Base-by-base conservation (phyloP, 352 stramenopile genomes). In the Lagenidium giganteum region DNA sequence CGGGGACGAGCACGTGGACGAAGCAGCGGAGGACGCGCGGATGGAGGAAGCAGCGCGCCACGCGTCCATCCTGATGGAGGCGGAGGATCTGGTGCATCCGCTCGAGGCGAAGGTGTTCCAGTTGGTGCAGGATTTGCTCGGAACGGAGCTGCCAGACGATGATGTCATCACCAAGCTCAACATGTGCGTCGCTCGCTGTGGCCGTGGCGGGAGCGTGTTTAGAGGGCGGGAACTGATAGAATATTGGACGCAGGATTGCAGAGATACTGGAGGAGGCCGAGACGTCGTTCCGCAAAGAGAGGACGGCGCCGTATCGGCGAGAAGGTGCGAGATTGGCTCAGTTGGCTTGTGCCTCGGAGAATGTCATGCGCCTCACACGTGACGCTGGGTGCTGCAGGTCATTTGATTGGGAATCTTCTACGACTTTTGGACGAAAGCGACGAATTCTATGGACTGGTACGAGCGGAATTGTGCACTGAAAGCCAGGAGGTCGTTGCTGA, bases 381-480 rank as follows among this genome's bases (percentile, higher is more conserved):
- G 27, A 18, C 9, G 14, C 28, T 38, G 17, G 23, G 25, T 22
- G 18, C 23, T 34, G 4, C 21, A 87, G 77, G 77, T 7, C 75
- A 93, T 27, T 56, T 90, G 45, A 88, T 93, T 47, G 81, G 81
- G 13, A 78, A 78, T 46, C 33, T 93, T 20, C 54, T 91, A 29
- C 76, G 79, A 17, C 59, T 83, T n/a, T 54, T 93, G n/a, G 81
- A 88, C 25, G 67, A 90, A 33, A 78, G 83, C 28, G 75, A 87
- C 31, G 78, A 91, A 8, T 93, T 93, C 30, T 93, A 93, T 46
- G 48, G 72, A 2, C 79, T 84, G 70, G 78, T 90, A 52, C 4
- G 61, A 39, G 0, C n/a, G 21, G 3, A 11, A 14, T 56, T 50
- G 12, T 42, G 25, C 30, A 23, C 3, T 25, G 8, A n/a, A 8